phyloP scores from a whole-genome alignment of 257 asterid genomes.

The Solanum microdontum region DNA sequence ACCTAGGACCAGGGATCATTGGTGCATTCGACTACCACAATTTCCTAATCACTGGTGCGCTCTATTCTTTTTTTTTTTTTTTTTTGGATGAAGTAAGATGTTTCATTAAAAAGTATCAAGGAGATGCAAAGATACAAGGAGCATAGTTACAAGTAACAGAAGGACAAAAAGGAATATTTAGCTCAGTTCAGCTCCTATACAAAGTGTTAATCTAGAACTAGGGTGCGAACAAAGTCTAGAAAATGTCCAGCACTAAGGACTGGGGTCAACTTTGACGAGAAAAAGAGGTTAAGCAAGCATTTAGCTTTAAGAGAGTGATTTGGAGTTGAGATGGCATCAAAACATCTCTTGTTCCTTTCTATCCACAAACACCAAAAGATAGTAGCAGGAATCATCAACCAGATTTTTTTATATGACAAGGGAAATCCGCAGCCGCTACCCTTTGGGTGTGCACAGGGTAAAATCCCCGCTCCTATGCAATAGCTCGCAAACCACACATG shows the following conservation, averaged over 20 bases:
- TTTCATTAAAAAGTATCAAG: not conserved
- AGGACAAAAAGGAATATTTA: not conserved
- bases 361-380: not conserved
- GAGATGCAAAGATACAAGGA: not conserved
- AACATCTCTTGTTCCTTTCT: not conserved
- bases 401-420: not conserved
- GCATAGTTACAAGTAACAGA: not conserved
- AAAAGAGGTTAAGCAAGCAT: too few relatives aligned
- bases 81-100: not conserved
- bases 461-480: not conserved
- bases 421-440: not conserved
- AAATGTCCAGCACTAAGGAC: not conserved
- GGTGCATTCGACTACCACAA: not conserved
- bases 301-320: too few relatives aligned
- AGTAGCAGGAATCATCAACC: not conserved
- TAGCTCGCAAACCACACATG: not conserved
- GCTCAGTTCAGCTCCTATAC: not conserved
- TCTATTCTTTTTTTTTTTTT: not conserved
- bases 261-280: too few relatives aligned
- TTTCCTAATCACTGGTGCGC: not conserved
- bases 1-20: not conserved
- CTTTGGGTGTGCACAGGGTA: not conserved
- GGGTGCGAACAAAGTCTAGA: not conserved
- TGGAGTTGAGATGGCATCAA: not conserved
- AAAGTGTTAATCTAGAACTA: not conserved